Percentiles rank a stretch among this genome's conserved stretches.
phyloP scores from a whole-genome alignment of 768 basidiomycete species.

The Psilocybe cyanescens region DNA sequence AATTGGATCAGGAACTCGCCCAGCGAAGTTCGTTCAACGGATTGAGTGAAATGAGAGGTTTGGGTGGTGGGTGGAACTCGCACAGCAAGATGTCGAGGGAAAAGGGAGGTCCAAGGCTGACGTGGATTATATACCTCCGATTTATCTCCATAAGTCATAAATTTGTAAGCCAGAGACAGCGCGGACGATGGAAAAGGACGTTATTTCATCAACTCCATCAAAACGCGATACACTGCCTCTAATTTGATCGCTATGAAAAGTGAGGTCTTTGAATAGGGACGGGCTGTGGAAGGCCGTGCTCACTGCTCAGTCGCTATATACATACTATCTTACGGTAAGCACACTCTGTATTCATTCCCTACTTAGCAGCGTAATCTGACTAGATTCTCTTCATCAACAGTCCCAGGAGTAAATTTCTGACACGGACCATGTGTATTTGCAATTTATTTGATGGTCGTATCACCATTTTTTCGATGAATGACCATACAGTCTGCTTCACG shows the following conservation, averaged over 20 bases:
- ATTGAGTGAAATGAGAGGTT: constrained; percentile 4
- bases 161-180: neutral
- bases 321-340: too few species aligned
- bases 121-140: constrained; percentile 16
- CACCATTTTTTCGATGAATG: too few species aligned
- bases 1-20: constrained; percentile 17
- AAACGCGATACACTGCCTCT: neutral
- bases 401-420: too few species aligned
- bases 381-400: too few species aligned
- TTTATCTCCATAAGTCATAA: neutral
- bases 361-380: too few species aligned
- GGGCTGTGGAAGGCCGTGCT: too few species aligned
- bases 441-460: too few species aligned
- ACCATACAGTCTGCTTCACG: too few species aligned
- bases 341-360: too few species aligned
- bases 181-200: neutral
- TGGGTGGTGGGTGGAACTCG: constrained; percentile 16
- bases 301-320: too few species aligned
- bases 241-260: neutral
- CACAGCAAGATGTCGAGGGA: constrained; percentile 21
- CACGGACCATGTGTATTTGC: too few species aligned
- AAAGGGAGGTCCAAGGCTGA: constrained; percentile 2
- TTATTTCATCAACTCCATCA: constrained; percentile 1
- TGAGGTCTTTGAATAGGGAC: too few species aligned
- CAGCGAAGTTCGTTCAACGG: constrained; percentile 20